These are phyloP conservation scores for Rosa multiflora DNA, from an alignment of 306 rosid species.

Conservation along the genomic window DNA sequence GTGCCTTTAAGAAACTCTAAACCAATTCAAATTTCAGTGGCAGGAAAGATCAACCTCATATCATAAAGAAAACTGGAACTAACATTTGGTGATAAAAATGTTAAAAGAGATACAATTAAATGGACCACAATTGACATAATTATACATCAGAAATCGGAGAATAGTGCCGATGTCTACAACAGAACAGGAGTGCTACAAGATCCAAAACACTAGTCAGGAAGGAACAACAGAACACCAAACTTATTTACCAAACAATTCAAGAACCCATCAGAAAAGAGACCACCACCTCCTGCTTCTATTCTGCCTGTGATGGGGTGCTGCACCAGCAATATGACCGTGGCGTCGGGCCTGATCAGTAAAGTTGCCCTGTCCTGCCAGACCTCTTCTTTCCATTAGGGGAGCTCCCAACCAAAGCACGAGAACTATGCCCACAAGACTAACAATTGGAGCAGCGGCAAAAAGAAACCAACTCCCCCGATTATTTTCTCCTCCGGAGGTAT, in stretches of 20 bases:
- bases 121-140: neutral
- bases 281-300: slow-evolving; percentile 85
- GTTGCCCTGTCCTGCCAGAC: slow-evolving; percentile 27
- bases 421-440: slow-evolving; percentile 77
- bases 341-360: slow-evolving; percentile 38
- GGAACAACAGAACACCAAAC: slow-evolving; percentile 30
- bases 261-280: slow-evolving; percentile 56
- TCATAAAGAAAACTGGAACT: neutral
- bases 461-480: slow-evolving; percentile 78
- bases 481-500: slow-evolving; percentile 40
- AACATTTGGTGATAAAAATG: neutral
- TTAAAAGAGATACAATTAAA: neutral
- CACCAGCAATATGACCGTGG: slow-evolving; percentile 26
- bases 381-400: slow-evolving; percentile 50
- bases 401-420: slow-evolving; percentile 84
- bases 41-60: neutral
- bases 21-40: neutral
- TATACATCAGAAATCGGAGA: neutral
- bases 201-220: slow-evolving; percentile 24
- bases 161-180: neutral
- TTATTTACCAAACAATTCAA: slow-evolving; percentile 21
- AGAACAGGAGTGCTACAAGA: neutral
- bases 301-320: slow-evolving; percentile 57
- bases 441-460: slow-evolving; percentile 88
- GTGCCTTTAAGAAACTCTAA: neutral